These are phyloP conservation scores for Xylariales sp. DNA, from an alignment of 2,329 filamentous ascomycete genomes.

Conservation along the genomic window DNA sequence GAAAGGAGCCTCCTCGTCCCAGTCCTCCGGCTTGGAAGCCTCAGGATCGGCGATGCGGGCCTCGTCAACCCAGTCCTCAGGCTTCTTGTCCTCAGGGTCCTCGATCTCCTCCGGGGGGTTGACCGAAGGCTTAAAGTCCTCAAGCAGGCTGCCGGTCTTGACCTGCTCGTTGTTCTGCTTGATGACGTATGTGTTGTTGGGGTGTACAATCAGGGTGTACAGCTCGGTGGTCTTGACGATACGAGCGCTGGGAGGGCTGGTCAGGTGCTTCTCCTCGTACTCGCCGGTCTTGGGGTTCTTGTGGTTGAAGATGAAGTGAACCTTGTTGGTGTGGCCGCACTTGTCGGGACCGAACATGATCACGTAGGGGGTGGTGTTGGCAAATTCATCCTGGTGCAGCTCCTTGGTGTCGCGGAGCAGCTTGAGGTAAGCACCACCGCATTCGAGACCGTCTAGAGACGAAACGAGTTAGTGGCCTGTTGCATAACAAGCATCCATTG, in stretches of 20 bases:
- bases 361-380: conserved; percentile 93
- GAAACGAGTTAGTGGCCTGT: conserved; percentile 25
- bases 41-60: conserved; percentile 87
- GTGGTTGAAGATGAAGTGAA: conserved; percentile 98
- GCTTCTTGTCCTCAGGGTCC: conserved; percentile 89
- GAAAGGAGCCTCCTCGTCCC: conserved; percentile 97
- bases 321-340: conserved; percentile 98
- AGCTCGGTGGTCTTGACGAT: conserved; percentile 90
- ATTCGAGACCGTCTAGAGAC: conserved; percentile 79
- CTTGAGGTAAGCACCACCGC: conserved; percentile 98
- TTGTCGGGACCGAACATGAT: conserved; percentile 99
- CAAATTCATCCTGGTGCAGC: conserved; percentile 96
- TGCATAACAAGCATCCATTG: background rate
- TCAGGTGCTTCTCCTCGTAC: conserved; percentile 99
- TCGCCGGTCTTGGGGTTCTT: conserved; percentile 99
- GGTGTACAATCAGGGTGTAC: conserved; percentile 94
- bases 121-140: conserved; percentile 90
- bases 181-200: conserved; percentile 92
- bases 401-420: conserved; percentile 96
- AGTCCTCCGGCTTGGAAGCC: conserved; percentile 94
- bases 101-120: conserved; percentile 95
- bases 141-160: conserved; percentile 86
- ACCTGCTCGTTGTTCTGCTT: conserved; percentile 85
- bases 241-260: conserved; percentile 74
- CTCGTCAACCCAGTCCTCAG: conserved; percentile 92